phyloP scores from a whole-genome alignment of 495 filamentous ascomycete genomes.

The Talaromyces proteolyticus region DNA sequence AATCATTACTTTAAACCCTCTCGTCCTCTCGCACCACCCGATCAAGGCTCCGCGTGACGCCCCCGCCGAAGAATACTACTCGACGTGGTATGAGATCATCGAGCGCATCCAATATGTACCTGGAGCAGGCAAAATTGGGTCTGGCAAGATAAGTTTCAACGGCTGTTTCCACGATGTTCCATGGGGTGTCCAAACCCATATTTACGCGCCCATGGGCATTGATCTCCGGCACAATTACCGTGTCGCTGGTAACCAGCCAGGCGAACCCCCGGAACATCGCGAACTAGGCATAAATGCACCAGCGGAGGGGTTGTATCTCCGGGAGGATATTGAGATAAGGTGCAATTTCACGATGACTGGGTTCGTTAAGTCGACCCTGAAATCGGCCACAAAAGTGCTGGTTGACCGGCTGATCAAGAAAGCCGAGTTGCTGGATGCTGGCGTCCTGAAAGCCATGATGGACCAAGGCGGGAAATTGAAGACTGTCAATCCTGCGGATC shows the following conservation, averaged over 20 bases:
- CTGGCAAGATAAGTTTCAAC: conserved; percentile 64
- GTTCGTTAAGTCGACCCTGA: conserved; percentile 74
- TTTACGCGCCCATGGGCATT: conserved; percentile 61
- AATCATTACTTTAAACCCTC: conserved; percentile 80
- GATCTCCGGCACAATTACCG: conserved; percentile 68
- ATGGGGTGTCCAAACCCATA: conserved; percentile 67
- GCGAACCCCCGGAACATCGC: conserved; percentile 50
- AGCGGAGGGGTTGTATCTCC: conserved; percentile 59
- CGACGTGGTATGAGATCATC: conserved; percentile 57
- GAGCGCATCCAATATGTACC: conserved; percentile 71
- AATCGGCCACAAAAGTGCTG: conserved; percentile 61
- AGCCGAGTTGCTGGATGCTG: conserved; percentile 33
- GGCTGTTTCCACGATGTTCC: conserved; percentile 67
- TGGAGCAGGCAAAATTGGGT: conserved; percentile 51
- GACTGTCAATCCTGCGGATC: conserved; percentile 78
- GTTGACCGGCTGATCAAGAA: conserved; percentile 62
- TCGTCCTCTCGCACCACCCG: conserved; percentile 61
- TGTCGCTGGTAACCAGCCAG: conserved; percentile 52
- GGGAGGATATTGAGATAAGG: conserved; percentile 71
- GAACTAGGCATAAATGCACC: conserved; percentile 51
- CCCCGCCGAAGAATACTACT: conserved; percentile 58
- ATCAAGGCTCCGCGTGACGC: conserved; percentile 59
- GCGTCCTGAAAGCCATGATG: conserved; percentile 76
- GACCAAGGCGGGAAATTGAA: conserved; percentile 95
- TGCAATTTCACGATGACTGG: conserved; percentile 67